phyloP scores from a whole-genome alignment of 805 yeast genomes.

The Starmerella bombi region DNA sequence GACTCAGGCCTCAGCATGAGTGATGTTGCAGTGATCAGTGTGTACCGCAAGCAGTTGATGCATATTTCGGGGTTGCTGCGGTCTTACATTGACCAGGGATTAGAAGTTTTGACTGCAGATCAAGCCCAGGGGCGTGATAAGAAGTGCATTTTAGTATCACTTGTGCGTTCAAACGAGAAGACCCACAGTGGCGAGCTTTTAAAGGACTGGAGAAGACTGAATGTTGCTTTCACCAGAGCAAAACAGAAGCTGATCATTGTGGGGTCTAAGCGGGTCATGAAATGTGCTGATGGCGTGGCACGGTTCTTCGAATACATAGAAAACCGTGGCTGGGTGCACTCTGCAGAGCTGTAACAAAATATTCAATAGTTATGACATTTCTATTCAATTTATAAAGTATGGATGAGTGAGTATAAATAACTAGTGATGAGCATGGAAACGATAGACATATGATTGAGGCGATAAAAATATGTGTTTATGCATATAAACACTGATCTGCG shows the following conservation, averaged over 20 bases:
- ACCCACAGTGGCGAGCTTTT: conserved; percentile 61
- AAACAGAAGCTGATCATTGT: conserved; percentile 67
- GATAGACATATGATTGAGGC: no score
- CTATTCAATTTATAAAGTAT: no score
- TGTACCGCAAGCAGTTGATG: conserved; percentile 66
- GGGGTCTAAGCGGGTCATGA: conserved; percentile 48
- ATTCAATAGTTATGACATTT: no score
- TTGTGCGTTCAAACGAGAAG: conserved; percentile 67
- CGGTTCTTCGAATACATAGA: conserved; percentile 14
- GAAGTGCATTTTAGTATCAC: conserved; percentile 75
- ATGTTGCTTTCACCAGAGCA: conserved; percentile 91
- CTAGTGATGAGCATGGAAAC: no score
- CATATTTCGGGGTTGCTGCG: conserved; percentile 28
- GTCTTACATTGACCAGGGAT: conserved; percentile 18
- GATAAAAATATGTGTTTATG: no score
- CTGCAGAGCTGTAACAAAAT: background rate
- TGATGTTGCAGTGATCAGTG: conserved; percentile 74
- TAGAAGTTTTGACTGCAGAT: conserved; percentile 87
- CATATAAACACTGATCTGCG: no score
- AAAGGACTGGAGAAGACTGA: conserved; percentile 80
- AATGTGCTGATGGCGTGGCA: conserved; percentile 15
- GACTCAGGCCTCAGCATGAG: conserved; percentile 32
- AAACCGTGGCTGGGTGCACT: conserved; percentile 10
- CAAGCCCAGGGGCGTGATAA: conserved; percentile 94
- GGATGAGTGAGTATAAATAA: no score